Base-by-base conservation (phyloP, 352 stramenopile species). In the Phytophthora citrophthora region DNA sequence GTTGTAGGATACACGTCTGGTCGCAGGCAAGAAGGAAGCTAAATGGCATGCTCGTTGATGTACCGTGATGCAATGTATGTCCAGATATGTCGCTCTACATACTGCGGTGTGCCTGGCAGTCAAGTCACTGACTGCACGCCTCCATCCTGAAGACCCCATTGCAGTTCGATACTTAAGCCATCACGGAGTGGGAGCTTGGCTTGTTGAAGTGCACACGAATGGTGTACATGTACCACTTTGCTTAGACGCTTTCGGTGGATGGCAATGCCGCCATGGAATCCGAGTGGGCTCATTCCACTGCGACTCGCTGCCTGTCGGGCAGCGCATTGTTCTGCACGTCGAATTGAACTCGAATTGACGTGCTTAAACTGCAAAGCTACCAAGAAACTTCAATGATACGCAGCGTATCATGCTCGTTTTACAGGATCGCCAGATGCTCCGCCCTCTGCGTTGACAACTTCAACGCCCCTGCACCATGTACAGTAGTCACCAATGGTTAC, bases 351-450 rank as follows among this genome's bases (percentile, higher is more conserved):
- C 16, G n/a, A n/a, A 40, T 15, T 34, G 44, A 62, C 54, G 43
- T 54, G 40, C 16, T n/a, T 44, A 31, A 59, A 38, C 23, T 32
- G 47, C 59, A 67, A 61, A 61, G 59, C 59, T 68, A 27, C 11
- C 27, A 52, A 40, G 48, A 70, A 47, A 65, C 31, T 70, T 70
- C 62, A 65, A 70, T 32, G 54, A 63, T 60, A 70, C 61, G 61
- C 47, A 13, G 29, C 29, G 29, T 34, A 34, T 34, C 29, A 34
- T 34, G 8, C 29, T 34, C n/a, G n/a, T 32, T 32, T 58, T 39
- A 49, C 51, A 31, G 38, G 38, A 58, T 57, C 49, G 23, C 16
- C 7, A 40, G 23, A 36, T 31, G 46, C 32, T 55, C 32, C 48
- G 40, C 47, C 47, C 29, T n/a, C 16, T 41, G 23, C 5, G 27